Evolutionary conservation across 352 stramenopile genomes (phyloP), one percentile per base, ranked within the genome.

Genomic region (Peronospora destructor): DNA sequence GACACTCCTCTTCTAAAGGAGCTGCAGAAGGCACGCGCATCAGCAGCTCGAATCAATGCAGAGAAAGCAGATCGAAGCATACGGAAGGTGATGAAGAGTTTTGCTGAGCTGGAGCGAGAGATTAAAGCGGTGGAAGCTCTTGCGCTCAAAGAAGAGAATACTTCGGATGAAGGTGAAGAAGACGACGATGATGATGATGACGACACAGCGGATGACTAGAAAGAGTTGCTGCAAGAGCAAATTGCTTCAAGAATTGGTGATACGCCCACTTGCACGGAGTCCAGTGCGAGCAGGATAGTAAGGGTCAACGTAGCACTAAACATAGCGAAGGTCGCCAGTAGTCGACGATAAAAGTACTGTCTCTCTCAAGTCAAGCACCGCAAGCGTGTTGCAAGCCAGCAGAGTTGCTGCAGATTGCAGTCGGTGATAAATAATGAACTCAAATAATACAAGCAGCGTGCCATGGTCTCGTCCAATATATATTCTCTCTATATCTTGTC

Each of bases 31-130:
- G 73, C 73, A 10, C 59, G 73, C 6, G 45, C 64, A 25, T 74
- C 71, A 7, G 82, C 77, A 2, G 50, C 72, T 5, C 73, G 69
- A 33, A 87, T 91, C 53, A 68, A 65, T 8, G 25, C 75, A 6
- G 66, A 78, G 2, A 90, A 91, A 47, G 82, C 82, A 2, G 82
- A 93, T 11, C 55, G 64, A 50, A 72, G 75, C 51, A 70, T 84
- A 34, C 57, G 53, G 13, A 91, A 87, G 39, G 56, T 82, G 34
- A 45, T 93, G 25, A 93, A 90, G 56, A 67, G 64, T 36, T 91
- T 78, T 53, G 66, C 79, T 34, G 77, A 90, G 55, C 53, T 93
- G 21, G 65, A 70, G n/a, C 55, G 64, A 23, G 77, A 87, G 56
- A 78, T 90, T 38, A 61, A 76, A 32, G 73, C 84, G 35, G 80